Evolutionary conservation across 2,329 filamentous ascomycete species (phyloP).

Genomic region (Camptophora hylomeconis): DNA sequence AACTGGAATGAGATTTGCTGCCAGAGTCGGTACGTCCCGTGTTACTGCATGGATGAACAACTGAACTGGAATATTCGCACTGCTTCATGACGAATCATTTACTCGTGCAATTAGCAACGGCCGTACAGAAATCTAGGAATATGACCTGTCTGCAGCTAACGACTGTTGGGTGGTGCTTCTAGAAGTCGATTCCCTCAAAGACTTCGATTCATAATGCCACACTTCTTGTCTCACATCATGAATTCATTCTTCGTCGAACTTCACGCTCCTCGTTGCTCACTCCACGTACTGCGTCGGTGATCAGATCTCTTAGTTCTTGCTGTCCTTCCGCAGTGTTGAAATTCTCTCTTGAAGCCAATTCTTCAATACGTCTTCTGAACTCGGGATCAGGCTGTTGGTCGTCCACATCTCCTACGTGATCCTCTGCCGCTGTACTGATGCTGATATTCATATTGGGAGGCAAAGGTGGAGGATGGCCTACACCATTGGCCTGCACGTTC

Average conservation of each 20-base stretch:
- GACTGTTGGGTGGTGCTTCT: too few species aligned
- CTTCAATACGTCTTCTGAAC: constrained; percentile 74
- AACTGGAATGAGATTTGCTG: constrained; percentile 72
- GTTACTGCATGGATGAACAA: constrained; percentile 81
- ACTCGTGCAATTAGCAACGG: too few species aligned
- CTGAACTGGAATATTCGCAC: too few species aligned
- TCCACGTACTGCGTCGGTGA: constrained; percentile 66
- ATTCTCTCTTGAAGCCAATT: constrained; percentile 70
- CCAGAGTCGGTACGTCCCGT: constrained; percentile 70
- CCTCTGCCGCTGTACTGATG: constrained; percentile 58
- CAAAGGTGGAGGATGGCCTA: constrained; percentile 44
- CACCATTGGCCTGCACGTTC: constrained; percentile 20
- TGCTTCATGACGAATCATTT: too few species aligned
- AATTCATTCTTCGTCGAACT: constrained; percentile 47
- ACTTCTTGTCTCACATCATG: too few species aligned
- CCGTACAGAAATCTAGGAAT: too few species aligned
- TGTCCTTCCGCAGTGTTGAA: constrained; percentile 74
- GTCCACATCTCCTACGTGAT: constrained; percentile 44
- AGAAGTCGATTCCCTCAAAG: too few species aligned
- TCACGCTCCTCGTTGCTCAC: constrained; percentile 51
- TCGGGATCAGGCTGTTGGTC: constrained; percentile 53
- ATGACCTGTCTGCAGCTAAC: too few species aligned
- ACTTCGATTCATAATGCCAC: too few species aligned
- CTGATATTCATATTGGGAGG: constrained; percentile 68
- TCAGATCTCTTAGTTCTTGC: constrained; percentile 59